Evolutionary conservation across 2,329 filamentous ascomycete species (phyloP).

Genomic region (Diaporthe sp.): DNA sequence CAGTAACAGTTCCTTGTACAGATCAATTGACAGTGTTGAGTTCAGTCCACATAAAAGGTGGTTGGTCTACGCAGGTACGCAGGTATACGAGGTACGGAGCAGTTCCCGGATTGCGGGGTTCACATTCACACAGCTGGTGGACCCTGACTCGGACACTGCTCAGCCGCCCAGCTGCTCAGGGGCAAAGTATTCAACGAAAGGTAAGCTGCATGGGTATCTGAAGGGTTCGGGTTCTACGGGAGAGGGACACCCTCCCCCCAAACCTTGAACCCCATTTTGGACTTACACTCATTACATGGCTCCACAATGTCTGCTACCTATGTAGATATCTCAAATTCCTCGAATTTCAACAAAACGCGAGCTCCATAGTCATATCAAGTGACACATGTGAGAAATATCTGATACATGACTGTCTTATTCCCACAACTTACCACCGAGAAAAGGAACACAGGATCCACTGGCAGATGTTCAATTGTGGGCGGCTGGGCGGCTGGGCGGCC

Average conservation of each 20-base stretch:
- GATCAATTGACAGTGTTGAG: neutral
- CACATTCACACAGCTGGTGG: slow-evolving; percentile 7
- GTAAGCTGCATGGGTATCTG: neutral
- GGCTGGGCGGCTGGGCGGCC: neutral
- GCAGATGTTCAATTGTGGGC: neutral
- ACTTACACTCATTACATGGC: neutral
- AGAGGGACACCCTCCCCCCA: neutral
- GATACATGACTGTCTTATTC: neutral
- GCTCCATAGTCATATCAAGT: neutral
- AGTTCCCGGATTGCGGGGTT: slow-evolving; percentile 16
- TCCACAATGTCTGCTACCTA: neutral
- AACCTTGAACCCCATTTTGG: neutral
- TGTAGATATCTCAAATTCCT: neutral
- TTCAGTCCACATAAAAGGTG: neutral
- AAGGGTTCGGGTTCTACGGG: neutral
- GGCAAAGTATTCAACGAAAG: neutral
- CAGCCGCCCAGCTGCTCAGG: neutral
- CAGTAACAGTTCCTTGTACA: neutral
- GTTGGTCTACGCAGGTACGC: no score
- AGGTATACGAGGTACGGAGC: neutral
- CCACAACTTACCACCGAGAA: neutral
- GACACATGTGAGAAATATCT: neutral
- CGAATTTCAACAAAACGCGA: neutral
- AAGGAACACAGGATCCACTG: neutral
- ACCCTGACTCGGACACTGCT: slow-evolving; percentile 14